Percentiles rank a stretch among this genome's conserved stretches.
These are phyloP conservation scores for Chalaropsis thielavioides DNA, from an alignment of 2,329 filamentous ascomycete genomes.

Conservation along the genomic window DNA sequence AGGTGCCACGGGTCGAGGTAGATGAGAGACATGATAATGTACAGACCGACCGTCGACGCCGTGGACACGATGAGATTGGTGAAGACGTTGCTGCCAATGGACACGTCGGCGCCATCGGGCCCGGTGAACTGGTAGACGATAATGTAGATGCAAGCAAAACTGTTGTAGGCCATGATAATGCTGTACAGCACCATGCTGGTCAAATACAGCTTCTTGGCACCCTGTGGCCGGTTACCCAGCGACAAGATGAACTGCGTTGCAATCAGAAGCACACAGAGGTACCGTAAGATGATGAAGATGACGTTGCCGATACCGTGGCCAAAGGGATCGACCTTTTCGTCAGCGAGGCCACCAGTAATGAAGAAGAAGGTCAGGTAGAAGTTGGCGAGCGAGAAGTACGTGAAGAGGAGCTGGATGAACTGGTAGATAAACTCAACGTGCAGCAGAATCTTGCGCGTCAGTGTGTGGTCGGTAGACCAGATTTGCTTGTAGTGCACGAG, in stretches of 20 bases:
- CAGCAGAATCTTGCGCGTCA: constrained; percentile 76
- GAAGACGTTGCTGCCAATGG: constrained; percentile 75
- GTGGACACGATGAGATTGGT: constrained; percentile 86
- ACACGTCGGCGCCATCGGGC: constrained; percentile 33
- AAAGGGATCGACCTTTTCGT: constrained; percentile 72
- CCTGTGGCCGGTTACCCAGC: constrained; percentile 90
- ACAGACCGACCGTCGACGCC: constrained; percentile 79
- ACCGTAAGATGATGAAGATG: constrained; percentile 78
- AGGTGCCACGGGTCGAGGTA: constrained; percentile 99
- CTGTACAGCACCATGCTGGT: constrained; percentile 78
- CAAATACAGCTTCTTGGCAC: constrained; percentile 81
- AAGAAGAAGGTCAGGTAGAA: constrained; percentile 99
- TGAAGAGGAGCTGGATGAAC: constrained; percentile 82
- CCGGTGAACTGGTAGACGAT: constrained; percentile 63
- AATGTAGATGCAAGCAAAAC: constrained; percentile 79
- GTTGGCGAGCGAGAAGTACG: constrained; percentile 95
- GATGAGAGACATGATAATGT: constrained; percentile 90
- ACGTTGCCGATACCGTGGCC: constrained; percentile 70
- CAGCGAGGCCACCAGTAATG: constrained; percentile 76
- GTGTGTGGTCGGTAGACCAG: constrained; percentile 80
- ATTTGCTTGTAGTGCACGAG: constrained; percentile 89
- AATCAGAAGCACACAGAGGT: constrained; percentile 74
- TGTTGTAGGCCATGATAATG: constrained; percentile 91
- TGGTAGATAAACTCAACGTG: constrained; percentile 96
- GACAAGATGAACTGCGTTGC: constrained; percentile 91